Percentiles rank a stretch among this genome's conserved stretches.
These are phyloP conservation scores for Nannochloropsis oceanica DNA, from an alignment of 108 stramenopile genomes.

Conservation along the genomic window DNA sequence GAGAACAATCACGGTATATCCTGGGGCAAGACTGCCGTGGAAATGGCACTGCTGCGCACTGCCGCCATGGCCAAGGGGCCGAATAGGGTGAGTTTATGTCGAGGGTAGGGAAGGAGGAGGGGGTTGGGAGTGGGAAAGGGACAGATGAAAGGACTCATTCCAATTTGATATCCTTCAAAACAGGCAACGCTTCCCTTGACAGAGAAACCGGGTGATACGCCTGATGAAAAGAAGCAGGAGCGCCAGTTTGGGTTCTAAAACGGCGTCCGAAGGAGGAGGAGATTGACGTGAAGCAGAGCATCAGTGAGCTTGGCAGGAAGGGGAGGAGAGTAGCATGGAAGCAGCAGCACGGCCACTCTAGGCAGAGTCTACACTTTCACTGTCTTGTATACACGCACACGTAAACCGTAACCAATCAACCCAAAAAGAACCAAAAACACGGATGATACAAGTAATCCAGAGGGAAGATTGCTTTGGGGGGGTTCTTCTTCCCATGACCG, in stretches of 20 bases:
- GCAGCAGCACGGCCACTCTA: too few species aligned
- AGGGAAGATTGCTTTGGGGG: too few species aligned
- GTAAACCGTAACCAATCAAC: too few species aligned
- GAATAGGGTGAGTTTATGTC: not conserved
- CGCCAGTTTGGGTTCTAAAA: not conserved
- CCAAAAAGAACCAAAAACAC: too few species aligned
- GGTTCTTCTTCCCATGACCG: too few species aligned
- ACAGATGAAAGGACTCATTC: not conserved
- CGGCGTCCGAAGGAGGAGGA: too few species aligned
- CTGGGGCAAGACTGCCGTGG: conserved; percentile 89
- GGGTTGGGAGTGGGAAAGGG: not conserved
- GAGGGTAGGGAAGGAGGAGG: not conserved
- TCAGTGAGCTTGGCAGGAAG: too few species aligned
- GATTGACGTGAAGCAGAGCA: too few species aligned
- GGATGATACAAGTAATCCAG: too few species aligned
- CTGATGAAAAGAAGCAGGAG: not conserved
- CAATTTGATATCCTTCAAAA: not conserved
- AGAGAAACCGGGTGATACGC: not conserved
- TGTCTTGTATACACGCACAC: too few species aligned
- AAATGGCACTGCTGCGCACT: conserved; percentile 68
- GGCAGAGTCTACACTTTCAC: too few species aligned
- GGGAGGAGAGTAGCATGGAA: too few species aligned
- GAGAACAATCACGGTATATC: conserved; percentile 79
- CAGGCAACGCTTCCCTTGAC: not conserved
- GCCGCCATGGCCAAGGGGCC: not conserved